Evolutionary conservation across 768 basidiomycete species (phyloP).

Genomic region (Trametes maxima): DNA sequence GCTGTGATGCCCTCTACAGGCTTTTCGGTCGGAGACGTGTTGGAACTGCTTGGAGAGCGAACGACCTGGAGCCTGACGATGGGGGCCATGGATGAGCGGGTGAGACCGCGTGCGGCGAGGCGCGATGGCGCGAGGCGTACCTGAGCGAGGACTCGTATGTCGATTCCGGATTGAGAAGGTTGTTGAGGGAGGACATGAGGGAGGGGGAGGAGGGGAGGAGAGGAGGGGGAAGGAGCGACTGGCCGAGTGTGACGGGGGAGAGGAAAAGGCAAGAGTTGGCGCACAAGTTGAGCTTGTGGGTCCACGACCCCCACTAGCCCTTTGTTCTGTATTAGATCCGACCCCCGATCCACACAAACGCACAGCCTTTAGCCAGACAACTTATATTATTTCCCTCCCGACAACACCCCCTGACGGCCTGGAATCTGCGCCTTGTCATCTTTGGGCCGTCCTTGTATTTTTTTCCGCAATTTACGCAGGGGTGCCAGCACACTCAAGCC

Average conservation of each 20-base stretch:
- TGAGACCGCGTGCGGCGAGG: conserved; percentile 10
- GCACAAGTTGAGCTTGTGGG: conserved; percentile 32
- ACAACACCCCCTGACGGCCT: conserved; percentile 8
- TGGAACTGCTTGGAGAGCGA: conserved; percentile 24
- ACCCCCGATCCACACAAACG: conserved; percentile 26
- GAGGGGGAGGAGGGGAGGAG: conserved; percentile 16
- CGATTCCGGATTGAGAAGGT: conserved; percentile 34
- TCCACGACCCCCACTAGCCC: conserved; percentile 28
- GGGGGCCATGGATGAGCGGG: background rate
- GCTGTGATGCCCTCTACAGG: conserved; percentile 1
- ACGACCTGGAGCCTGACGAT: conserved; percentile 18
- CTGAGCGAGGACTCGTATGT: conserved; percentile 27
- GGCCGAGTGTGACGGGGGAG: conserved; percentile 23
- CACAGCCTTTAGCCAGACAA: conserved; percentile 18
- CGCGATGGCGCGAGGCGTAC: conserved; percentile 16
- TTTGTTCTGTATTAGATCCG: conserved; percentile 30
- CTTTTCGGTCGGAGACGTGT: conserved; percentile 23
- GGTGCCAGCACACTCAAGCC: conserved; percentile 21
- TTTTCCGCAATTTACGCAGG: conserved; percentile 10
- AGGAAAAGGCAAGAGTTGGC: conserved; percentile 30
- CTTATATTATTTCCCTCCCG: conserved; percentile 1
- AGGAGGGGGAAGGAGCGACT: conserved; percentile 17
- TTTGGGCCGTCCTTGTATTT: conserved; percentile 7
- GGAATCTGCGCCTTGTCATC: background rate
- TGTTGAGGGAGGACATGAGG: conserved; percentile 33